Conservation (phyloP, 2,329 filamentous ascomycete genomes). For the Clonostachys solani region DNA sequence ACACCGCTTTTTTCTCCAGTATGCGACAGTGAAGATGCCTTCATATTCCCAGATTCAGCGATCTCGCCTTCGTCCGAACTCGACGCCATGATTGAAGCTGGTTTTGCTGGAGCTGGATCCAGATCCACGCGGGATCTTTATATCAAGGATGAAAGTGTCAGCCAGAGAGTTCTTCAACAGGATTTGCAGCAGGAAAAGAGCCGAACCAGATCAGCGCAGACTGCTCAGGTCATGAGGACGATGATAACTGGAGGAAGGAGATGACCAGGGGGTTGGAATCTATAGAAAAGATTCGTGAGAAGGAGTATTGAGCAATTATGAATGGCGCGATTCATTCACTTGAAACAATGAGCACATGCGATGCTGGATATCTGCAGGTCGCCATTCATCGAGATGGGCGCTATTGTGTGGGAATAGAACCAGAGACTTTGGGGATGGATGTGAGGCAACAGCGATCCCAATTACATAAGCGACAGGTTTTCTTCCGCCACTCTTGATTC, state of each 20-base stretch:
- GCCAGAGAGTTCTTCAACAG: constrained; percentile 19
- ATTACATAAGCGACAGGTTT: neutral
- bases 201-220: constrained; percentile 37
- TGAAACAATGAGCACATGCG: neutral
- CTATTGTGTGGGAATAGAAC: neutral
- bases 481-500: neutral
- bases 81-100: constrained; percentile 28
- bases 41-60: constrained; percentile 58
- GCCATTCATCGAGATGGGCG: neutral
- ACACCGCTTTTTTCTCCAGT: constrained; percentile 70
- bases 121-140: constrained; percentile 13
- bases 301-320: neutral
- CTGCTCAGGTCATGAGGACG: constrained; percentile 21
- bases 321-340: neutral
- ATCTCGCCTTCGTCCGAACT: constrained; percentile 89
- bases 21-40: constrained; percentile 84
- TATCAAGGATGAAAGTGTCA: constrained; percentile 22
- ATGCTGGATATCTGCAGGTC: neutral
- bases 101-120: constrained; percentile 1
- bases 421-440: neutral
- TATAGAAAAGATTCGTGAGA: no score
- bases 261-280: neutral
- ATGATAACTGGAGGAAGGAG: neutral
- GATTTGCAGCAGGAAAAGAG: constrained; percentile 27
- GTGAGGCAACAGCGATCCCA: no score